These are phyloP conservation scores for Hyphodiscus hymeniophilus DNA, from an alignment of 495 filamentous ascomycete species.

Conservation along the genomic window DNA sequence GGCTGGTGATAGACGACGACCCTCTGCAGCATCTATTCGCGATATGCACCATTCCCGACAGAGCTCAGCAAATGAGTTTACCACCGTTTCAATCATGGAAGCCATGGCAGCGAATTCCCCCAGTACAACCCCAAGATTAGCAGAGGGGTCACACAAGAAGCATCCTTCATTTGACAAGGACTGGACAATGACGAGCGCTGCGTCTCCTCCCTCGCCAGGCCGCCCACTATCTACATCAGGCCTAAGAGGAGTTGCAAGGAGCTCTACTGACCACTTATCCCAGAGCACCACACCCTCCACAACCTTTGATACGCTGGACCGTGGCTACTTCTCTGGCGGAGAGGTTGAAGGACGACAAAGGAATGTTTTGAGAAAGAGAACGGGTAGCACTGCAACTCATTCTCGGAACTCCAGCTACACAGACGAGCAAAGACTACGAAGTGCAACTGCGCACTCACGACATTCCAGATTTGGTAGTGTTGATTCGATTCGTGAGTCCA, in stretches of 20 bases:
- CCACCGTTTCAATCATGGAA: constrained; percentile 34
- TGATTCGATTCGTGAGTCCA: constrained; percentile 42
- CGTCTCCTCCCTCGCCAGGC: constrained; percentile 13
- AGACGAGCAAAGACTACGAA: constrained; percentile 58
- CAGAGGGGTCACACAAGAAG: constrained; percentile 52
- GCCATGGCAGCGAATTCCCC: constrained; percentile 22
- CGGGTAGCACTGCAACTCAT: constrained; percentile 38
- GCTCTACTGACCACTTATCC: constrained; percentile 26
- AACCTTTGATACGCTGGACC: constrained; percentile 57
- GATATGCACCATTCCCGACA: constrained; percentile 78
- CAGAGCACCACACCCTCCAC: constrained; percentile 9
- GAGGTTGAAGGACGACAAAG: constrained; percentile 68
- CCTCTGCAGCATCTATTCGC: constrained; percentile 76
- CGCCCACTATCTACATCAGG: constrained; percentile 40
- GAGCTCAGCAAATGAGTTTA: constrained; percentile 76
- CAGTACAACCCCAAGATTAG: constrained; percentile 21
- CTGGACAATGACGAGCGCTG: constrained; percentile 68
- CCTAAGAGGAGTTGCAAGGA: constrained; percentile 26
- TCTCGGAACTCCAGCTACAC: constrained; percentile 63
- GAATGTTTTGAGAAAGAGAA: constrained; percentile 76
- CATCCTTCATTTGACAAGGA: constrained; percentile 81
- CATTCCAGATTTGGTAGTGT: constrained; percentile 75
- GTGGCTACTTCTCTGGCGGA: constrained; percentile 88
- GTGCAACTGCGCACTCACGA: constrained; percentile 51
- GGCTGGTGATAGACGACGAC: constrained; percentile 23